These are phyloP conservation scores for Tricholoma sp. DNA, from an alignment of 768 basidiomycete genomes.

Conservation along the genomic window DNA sequence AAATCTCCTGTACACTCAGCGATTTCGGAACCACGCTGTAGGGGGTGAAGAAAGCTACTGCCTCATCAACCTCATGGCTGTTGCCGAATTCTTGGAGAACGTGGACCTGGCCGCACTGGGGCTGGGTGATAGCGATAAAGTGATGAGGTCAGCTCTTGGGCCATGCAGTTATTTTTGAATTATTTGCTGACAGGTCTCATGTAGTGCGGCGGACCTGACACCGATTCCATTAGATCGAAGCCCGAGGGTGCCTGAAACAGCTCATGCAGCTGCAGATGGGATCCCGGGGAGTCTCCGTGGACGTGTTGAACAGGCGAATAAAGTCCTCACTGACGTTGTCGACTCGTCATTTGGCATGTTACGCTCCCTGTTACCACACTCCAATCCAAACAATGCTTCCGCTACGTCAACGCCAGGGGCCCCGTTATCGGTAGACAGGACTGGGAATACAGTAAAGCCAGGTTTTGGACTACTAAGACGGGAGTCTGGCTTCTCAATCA, in stretches of 20 bases:
- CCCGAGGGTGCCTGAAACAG: slow-evolving; percentile 41
- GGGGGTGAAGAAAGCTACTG: slow-evolving; percentile 91
- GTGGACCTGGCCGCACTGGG: slow-evolving; percentile 75
- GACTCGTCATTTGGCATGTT: slow-evolving; percentile 89
- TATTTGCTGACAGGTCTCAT: not conserved
- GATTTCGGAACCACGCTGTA: slow-evolving; percentile 50
- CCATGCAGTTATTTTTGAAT: not conserved
- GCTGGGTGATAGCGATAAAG: slow-evolving; percentile 53
- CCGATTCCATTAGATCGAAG: slow-evolving; percentile 72
- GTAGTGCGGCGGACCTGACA: slow-evolving; percentile 71
- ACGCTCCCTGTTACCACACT: slow-evolving; percentile 63
- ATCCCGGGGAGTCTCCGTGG: slow-evolving; percentile 54
- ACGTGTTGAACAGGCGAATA: slow-evolving; percentile 78
- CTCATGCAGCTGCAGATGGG: slow-evolving; percentile 40
- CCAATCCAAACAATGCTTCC: not conserved
- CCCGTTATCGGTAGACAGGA: slow-evolving; percentile 9
- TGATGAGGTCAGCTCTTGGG: slow-evolving; percentile 43
- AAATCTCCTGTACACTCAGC: slow-evolving; percentile 59
- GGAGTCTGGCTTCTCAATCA: slow-evolving; percentile 80
- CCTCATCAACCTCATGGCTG: slow-evolving; percentile 90
- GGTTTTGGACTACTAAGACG: slow-evolving; percentile 68
- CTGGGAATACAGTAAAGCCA: slow-evolving; percentile 31
- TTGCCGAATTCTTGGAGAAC: slow-evolving; percentile 93
- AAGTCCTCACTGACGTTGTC: slow-evolving; percentile 82
- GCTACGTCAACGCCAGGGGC: slow-evolving; percentile 17